Evolutionary conservation across 2,329 filamentous ascomycete genomes (phyloP), one percentile per base, ranked within the genome.

Genomic region (Fusarium citri): DNA sequence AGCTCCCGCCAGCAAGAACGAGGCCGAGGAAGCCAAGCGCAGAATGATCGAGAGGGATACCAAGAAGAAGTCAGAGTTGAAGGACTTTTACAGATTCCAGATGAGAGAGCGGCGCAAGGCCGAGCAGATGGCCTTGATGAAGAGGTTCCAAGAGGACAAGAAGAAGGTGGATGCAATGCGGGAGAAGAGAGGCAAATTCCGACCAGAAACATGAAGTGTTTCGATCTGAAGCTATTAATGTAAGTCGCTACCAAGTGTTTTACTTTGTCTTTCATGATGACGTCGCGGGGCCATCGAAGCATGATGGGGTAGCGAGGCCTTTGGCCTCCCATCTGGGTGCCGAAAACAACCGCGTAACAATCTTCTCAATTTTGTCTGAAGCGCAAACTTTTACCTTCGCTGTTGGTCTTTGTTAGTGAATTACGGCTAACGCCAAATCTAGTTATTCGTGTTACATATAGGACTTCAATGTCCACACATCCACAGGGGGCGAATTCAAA

Each of bases 61-160:
- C 74, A 83, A 87, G 81, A 90, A 87, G 83, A 88, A 86, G 76
- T 84, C 85, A 40, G 88, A 90, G 50, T 83, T 89, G 74, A 87
- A 87, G 64, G 90, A 93, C 79, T 97, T 97, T 77, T 97, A 97
- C 79, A 85, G 93, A 63, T 97, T 95, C 85, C 93, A 97, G 84
- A 86, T 88, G 70, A 83, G 93, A 48, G 92, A 96, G 83, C 89
- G 89, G 82, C 88, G 90, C 81, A 96, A 96, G 84, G 88, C 89
- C 75, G 87, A 89, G 73, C 91, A 93, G 78, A 85, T 87, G 48
- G 86, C 89, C 63, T 76, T 96, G 79, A 81, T 92, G 70, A 89
- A 81, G 80, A 86, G 87, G 70, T 96, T 96, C 80, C 90, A 94
- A 78, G 88, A 92, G 78, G 93, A 95, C 81, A 87, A 86, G 82